Evolutionary conservation across 192 early-diverging fungal genomes (phyloP).

Genomic region (Phlyctochytrium bullatum): DNA sequence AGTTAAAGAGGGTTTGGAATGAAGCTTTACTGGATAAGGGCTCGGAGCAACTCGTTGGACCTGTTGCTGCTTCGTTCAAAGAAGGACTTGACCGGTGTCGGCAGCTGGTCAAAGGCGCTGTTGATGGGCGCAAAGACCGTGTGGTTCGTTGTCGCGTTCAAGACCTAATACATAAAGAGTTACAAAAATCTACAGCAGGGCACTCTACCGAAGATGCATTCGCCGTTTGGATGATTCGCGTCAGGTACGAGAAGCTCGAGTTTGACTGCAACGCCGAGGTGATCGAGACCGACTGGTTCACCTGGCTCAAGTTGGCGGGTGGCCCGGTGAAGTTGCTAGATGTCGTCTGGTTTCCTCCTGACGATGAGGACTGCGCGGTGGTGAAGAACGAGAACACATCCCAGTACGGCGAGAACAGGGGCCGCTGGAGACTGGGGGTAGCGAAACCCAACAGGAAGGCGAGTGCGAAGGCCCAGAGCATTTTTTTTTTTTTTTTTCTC

Average conservation of each 20-base stretch:
- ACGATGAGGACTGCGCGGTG: too few relatives aligned
- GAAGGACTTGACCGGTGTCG: neutral
- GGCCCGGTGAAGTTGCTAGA: neutral
- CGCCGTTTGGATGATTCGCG: neutral
- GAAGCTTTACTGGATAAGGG: too few relatives aligned
- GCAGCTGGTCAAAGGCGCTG: neutral
- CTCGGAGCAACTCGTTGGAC: neutral
- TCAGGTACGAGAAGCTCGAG: neutral
- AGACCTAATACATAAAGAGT: neutral
- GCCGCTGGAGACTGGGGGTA: too few relatives aligned
- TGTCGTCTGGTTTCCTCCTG: neutral
- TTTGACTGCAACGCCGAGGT: neutral
- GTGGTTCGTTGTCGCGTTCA: neutral
- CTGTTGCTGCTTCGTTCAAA: neutral
- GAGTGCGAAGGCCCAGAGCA: too few relatives aligned
- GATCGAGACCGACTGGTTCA: neutral
- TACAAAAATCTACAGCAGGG: too few relatives aligned
- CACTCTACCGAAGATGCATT: neutral
- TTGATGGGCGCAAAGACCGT: conserved; percentile 3
- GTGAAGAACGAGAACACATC: too few relatives aligned
- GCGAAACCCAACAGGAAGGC: too few relatives aligned
- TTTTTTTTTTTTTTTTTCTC: neutral
- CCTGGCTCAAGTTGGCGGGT: neutral
- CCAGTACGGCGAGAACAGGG: too few relatives aligned
- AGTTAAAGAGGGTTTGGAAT: too few relatives aligned